Evolutionary conservation across 306 rosid species (phyloP).

Genomic region (Benincasa hispida): DNA sequence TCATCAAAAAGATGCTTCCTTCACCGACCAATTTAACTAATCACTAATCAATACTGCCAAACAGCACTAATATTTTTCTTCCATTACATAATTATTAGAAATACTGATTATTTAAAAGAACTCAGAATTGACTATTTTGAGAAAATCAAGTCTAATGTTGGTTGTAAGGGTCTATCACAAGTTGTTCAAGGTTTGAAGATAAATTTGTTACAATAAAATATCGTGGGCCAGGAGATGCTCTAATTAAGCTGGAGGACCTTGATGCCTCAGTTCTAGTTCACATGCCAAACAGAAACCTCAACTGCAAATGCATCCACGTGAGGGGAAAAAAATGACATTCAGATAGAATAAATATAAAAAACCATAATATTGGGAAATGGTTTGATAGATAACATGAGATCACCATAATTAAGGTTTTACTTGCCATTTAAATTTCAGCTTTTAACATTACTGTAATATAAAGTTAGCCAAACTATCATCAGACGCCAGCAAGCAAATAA

Average conservation of each 20-base stretch:
- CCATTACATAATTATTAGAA: not conserved
- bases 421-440: not conserved
- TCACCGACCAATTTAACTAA: not conserved
- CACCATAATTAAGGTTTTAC: not conserved
- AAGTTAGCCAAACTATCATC: not conserved
- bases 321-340: not conserved
- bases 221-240: not conserved
- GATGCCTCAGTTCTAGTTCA: not conserved
- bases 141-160: not conserved
- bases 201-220: not conserved
- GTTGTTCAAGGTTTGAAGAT: not conserved
- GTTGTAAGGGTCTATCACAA: not conserved
- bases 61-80: not conserved
- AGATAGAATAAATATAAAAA: not conserved
- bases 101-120: not conserved
- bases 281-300: not conserved
- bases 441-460: not conserved
- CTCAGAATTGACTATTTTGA: not conserved
- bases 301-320: not conserved
- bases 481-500: slow-evolving; percentile 7
- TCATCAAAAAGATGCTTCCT: not conserved
- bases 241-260: not conserved
- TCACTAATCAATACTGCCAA: not conserved
- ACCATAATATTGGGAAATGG: not conserved
- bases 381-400: not conserved